Evolutionary conservation across 2,329 filamentous ascomycete species (phyloP).

Genomic region (Colletotrichum higginsianum): DNA sequence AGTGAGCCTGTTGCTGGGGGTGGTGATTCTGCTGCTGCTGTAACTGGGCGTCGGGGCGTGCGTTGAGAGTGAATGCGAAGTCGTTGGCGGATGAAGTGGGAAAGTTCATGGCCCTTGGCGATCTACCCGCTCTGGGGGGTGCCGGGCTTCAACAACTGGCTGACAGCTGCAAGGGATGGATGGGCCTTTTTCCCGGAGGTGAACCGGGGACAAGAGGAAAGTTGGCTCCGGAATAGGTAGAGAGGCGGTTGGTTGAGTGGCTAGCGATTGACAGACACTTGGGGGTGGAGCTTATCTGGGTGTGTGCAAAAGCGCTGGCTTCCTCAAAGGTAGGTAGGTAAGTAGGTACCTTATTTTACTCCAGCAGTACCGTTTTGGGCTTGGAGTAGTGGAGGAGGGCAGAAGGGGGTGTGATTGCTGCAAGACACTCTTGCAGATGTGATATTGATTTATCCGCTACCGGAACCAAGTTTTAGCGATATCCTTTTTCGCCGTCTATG

Average conservation of each 20-base stretch:
- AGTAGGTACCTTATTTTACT: constrained; percentile 27
- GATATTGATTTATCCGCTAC: constrained; percentile 18
- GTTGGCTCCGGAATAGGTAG: not conserved
- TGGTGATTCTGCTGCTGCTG: constrained; percentile 41
- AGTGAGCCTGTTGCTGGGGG: constrained; percentile 42
- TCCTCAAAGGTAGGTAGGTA: constrained; percentile 21
- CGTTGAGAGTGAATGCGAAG: constrained; percentile 49
- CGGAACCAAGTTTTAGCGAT: not conserved
- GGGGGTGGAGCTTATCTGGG: constrained; percentile 41
- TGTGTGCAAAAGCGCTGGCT: constrained; percentile 19
- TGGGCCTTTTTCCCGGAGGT: constrained; percentile 16
- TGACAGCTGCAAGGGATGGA: constrained; percentile 37
- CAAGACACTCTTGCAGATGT: constrained; percentile 15
- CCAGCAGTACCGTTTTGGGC: constrained; percentile 36
- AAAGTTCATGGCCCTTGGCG: constrained; percentile 50
- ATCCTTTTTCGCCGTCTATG: not conserved
- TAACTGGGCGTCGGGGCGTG: constrained; percentile 42
- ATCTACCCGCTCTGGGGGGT: constrained; percentile 19
- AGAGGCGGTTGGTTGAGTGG: constrained; percentile 5
- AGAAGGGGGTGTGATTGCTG: constrained; percentile 34
- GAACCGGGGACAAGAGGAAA: constrained; percentile 19
- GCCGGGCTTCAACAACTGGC: constrained; percentile 34
- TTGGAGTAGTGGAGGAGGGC: constrained; percentile 37
- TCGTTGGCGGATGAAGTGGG: constrained; percentile 47
- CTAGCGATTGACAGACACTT: constrained; percentile 25